Evolutionary conservation across 2,329 filamentous ascomycete species (phyloP), one percentile per base, ranked within the genome.

Genomic region (Ramichloridium luteum): DNA sequence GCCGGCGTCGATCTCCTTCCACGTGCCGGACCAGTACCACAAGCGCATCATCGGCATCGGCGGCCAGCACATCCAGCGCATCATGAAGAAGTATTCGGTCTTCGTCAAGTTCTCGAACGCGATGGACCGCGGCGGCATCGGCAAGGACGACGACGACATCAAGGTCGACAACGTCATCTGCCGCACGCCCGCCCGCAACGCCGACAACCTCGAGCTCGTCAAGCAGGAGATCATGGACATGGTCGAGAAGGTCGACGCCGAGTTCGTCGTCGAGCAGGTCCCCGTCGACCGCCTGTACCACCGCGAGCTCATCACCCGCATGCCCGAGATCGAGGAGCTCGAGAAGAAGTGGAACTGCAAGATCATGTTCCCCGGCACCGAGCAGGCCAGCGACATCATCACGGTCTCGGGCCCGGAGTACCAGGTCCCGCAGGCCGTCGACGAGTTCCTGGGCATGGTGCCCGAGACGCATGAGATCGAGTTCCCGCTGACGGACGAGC

Each of bases 331-430:
- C 36, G 88, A 96, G 45, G 83, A 90, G 47, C 69, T 98, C 31
- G 90, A 98, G 65, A 92, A 93, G 68, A 94, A 93, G 62, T 96
- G 86, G 80, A 96, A 96, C 58, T 98, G 90, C 76, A 96, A 96
- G 66, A 92, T 98, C 52, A 82, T 85, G 46, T 98, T 98, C 55
- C 90, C 90, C 5, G 93, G 86, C 61, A 96, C 90, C 6, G 90
- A 98, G 57, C 81, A 92, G 59, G 90, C 90, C 13, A 96, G 88
- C 55, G 90, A 98, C 51, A 80, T 92, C 51, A 85, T 98, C 32
- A 92, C 80, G 12, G 85, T 98, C 36, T 93, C 85, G 39, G 90
- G 90, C 4, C 90, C 90, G 30, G 88, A 96, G 62, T 98, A 92
- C 72, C 90, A 96, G 67, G 88, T 98, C 20, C 88, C 90, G 40